These are phyloP conservation scores for Phytophthora sp. DNA, from an alignment of 352 stramenopile species.

Conservation along the genomic window DNA sequence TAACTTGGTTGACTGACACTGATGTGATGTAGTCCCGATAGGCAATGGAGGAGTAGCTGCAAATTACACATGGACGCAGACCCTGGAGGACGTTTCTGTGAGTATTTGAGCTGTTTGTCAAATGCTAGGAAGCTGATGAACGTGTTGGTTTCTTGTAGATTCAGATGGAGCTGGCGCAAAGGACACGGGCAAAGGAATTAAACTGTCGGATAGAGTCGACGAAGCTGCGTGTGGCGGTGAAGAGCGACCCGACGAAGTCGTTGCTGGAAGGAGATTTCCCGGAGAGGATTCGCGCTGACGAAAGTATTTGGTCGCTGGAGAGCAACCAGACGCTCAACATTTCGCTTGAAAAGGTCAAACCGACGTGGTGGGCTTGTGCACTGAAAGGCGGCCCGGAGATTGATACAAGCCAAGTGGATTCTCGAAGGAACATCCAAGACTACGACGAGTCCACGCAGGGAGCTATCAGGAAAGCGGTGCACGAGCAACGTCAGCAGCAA, in stretches of 20 bases:
- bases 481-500: slow-evolving; percentile 94
- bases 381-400: slow-evolving; percentile 94
- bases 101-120: slow-evolving; percentile 10
- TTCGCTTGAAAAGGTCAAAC: slow-evolving; percentile 96
- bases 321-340: slow-evolving; percentile 73
- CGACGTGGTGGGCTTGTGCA: slow-evolving; percentile 98
- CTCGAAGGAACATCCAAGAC: slow-evolving; percentile 96
- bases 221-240: slow-evolving; percentile 87
- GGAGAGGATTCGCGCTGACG: slow-evolving; percentile 95
- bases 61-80: slow-evolving; percentile 98
- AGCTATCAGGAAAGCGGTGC: slow-evolving; percentile 99
- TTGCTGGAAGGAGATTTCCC: slow-evolving; percentile 88
- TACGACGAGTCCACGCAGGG: slow-evolving; percentile 97
- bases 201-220: slow-evolving; percentile 90
- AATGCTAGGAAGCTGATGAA: background rate
- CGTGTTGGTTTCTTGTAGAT: slow-evolving; percentile 47
- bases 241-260: slow-evolving; percentile 33
- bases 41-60: slow-evolving; percentile 90
- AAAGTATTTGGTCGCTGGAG: slow-evolving; percentile 98
- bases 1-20: slow-evolving; percentile 6
- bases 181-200: slow-evolving; percentile 92
- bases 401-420: slow-evolving; percentile 97
- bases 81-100: slow-evolving; percentile 94
- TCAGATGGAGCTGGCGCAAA: slow-evolving; percentile 86
- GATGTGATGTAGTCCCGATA: slow-evolving; percentile 67